Percentiles rank a stretch among this genome's conserved stretches.
Evolutionary conservation across 176 grass and related monocot species (phyloP).

Genomic region (Leersia perrieri): DNA sequence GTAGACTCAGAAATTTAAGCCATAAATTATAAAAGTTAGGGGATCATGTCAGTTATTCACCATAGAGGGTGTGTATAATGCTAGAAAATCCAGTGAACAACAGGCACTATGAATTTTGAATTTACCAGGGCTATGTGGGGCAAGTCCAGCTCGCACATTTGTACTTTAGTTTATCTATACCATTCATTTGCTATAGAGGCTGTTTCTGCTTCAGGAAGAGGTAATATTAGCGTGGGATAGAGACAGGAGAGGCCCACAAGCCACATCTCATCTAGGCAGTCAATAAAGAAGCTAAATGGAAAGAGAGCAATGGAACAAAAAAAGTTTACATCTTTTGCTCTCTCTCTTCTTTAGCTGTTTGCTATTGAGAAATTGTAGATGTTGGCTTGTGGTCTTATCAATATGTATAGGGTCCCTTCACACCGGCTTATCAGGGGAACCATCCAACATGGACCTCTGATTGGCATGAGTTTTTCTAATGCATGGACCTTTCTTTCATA

Average conservation of each 20-base stretch:
- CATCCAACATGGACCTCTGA: constrained; percentile 21
- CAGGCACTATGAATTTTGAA: constrained; percentile 24
- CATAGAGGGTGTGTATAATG: neutral
- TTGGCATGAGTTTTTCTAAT: neutral
- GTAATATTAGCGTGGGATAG: constrained; percentile 8
- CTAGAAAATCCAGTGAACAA: constrained; percentile 17
- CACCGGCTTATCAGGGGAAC: constrained; percentile 24
- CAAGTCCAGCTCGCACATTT: constrained; percentile 33
- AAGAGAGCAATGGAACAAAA: constrained; percentile 17
- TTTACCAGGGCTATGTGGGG: constrained; percentile 30
- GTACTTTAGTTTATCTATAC: constrained; percentile 21
- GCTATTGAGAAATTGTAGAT: neutral
- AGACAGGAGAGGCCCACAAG: constrained; percentile 21
- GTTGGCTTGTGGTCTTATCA: constrained; percentile 23
- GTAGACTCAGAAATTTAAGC: constrained; percentile 30
- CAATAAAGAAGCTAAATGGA: constrained; percentile 43
- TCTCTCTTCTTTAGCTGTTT: constrained; percentile 27
- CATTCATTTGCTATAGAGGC: constrained; percentile 29
- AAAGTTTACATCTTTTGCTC: constrained; percentile 10
- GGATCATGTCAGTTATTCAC: constrained; percentile 23
- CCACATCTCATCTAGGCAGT: constrained; percentile 1
- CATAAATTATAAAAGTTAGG: constrained; percentile 24
- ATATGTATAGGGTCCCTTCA: constrained; percentile 25
- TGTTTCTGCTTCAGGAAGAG: constrained; percentile 18
- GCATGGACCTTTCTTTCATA: neutral